phyloP scores from a whole-genome alignment of 768 basidiomycete species.

The Boletus patriciae region DNA sequence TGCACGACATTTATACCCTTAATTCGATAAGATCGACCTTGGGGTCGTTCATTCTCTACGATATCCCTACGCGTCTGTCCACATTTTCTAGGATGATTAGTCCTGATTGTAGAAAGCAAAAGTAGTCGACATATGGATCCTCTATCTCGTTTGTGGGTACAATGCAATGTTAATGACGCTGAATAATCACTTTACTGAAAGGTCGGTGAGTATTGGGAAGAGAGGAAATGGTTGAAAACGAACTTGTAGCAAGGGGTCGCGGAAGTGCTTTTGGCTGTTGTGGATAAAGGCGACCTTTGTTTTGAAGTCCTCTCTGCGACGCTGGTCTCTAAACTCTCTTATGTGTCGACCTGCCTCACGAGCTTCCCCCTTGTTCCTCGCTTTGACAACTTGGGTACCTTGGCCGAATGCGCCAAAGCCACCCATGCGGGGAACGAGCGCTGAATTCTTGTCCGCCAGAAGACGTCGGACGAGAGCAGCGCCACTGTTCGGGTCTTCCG shows the following conservation, averaged over 20 bases:
- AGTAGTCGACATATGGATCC: conserved; percentile 12
- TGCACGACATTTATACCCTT: conserved; percentile 36
- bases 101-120: conserved; percentile 12
- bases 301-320: conserved; percentile 77
- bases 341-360: conserved; percentile 87
- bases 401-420: conserved; percentile 85
- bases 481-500: conserved; percentile 68
- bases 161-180: conserved; percentile 6
- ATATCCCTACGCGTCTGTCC: conserved; percentile 28
- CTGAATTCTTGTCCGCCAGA: conserved; percentile 79
- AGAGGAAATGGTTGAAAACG: background rate
- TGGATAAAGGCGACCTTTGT: conserved; percentile 76
- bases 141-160: background rate
- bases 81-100: conserved; percentile 13
- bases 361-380: conserved; percentile 93
- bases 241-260: conserved; percentile 69
- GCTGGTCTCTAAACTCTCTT: conserved; percentile 80
- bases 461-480: conserved; percentile 74
- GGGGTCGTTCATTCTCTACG: conserved; percentile 34
- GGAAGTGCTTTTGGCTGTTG: conserved; percentile 87
- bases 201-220: conserved; percentile 3
- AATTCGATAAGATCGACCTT: conserved; percentile 40
- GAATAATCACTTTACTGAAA: conserved; percentile 15
- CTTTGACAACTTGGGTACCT: conserved; percentile 82
- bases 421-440: conserved; percentile 79